Evolutionary conservation across 768 basidiomycete species (phyloP).

Genomic region (Termitomyces sp.): DNA sequence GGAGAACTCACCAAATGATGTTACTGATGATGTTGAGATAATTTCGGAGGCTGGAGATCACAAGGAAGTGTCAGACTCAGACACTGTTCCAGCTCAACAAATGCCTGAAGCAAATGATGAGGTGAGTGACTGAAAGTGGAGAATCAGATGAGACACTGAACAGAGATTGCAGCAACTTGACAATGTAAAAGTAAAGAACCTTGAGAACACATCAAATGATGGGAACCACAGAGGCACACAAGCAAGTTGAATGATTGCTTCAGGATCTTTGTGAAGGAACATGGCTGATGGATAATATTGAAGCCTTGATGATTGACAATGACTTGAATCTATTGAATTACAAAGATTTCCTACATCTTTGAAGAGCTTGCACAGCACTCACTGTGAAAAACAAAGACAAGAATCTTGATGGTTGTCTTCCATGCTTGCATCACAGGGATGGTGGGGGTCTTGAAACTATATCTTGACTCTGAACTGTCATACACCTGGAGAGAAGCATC

Average conservation of each 20-base stretch:
- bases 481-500: conserved; percentile 31
- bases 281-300: neutral
- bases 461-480: conserved; percentile 24
- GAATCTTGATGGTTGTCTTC: conserved; percentile 27
- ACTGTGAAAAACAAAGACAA: conserved; percentile 22
- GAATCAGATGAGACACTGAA: too few species aligned
- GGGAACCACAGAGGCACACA: neutral
- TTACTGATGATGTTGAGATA: neutral
- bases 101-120: neutral
- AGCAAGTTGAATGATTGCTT: neutral
- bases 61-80: neutral
- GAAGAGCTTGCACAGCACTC: conserved; percentile 16
- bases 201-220: too few species aligned
- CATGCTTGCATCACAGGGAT: conserved; percentile 23
- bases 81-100: neutral
- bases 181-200: too few species aligned
- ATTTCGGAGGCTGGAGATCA: neutral
- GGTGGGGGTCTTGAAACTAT: conserved; percentile 11
- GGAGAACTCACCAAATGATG: neutral
- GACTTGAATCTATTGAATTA: too few species aligned
- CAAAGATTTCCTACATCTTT: conserved; percentile 12
- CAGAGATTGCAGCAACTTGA: too few species aligned
- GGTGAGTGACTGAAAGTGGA: neutral
- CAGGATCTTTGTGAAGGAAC: neutral
- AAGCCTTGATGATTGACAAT: neutral